phyloP scores from a whole-genome alignment of 345 rosid species.

The Citrus glauca region DNA sequence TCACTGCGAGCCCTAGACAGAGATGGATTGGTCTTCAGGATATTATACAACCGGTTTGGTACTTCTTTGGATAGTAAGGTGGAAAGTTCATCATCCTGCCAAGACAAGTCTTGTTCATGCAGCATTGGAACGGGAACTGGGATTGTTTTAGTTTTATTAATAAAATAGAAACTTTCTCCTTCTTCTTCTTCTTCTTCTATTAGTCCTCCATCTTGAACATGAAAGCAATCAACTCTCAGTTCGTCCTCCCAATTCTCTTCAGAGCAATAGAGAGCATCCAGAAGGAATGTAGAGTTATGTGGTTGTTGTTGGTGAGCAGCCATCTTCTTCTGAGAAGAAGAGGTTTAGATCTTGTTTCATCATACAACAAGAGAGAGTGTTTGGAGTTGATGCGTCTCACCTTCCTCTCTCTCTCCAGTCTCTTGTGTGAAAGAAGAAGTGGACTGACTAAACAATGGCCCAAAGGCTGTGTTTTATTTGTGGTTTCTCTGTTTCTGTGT shows the following conservation, averaged over 20 bases:
- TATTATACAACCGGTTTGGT: conserved; percentile 24
- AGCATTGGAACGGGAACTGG: conserved; percentile 4
- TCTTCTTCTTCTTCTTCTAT: background rate
- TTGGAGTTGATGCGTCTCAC: conserved; percentile 27
- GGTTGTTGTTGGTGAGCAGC: conserved; percentile 10
- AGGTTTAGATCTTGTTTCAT: conserved; percentile 37
- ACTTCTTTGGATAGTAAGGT: conserved; percentile 44
- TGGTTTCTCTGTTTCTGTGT: conserved; percentile 6
- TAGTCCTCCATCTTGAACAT: background rate
- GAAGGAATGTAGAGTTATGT: conserved; percentile 21
- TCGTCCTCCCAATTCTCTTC: conserved; percentile 55
- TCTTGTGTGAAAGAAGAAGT: background rate
- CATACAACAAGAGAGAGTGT: conserved; percentile 6
- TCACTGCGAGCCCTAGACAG: conserved; percentile 40
- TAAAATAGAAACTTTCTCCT: conserved; percentile 7
- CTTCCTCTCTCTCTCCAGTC: background rate
- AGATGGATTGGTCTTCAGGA: conserved; percentile 22
- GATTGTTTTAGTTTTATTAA: background rate
- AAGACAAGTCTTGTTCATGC: conserved; percentile 41
- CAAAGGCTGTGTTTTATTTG: conserved; percentile 15
- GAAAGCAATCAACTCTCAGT: conserved; percentile 10
- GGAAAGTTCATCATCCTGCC: conserved; percentile 62
- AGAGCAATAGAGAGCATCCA: conserved; percentile 52
- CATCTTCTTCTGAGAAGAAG: conserved; percentile 57
- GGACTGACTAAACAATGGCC: background rate